Conservation (phyloP, 352 stramenopile genomes). For the Phytophthora nicotianae region DNA sequence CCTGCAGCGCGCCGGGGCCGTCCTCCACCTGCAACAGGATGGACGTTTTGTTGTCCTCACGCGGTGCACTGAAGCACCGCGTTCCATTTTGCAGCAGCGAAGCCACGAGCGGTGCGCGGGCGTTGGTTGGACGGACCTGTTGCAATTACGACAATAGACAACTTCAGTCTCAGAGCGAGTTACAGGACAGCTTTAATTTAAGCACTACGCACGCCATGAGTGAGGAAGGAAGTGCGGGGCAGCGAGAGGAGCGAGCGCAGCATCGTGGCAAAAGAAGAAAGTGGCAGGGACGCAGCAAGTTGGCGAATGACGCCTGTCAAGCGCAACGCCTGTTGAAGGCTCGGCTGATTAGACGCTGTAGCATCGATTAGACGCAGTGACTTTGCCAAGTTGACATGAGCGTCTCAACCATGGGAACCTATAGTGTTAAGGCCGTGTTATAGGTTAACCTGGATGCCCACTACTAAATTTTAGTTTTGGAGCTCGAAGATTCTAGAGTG, state of each 20-base stretch:
- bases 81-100: constrained; percentile 16
- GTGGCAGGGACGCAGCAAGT: background rate
- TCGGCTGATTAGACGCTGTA: background rate
- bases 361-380: constrained; percentile 1
- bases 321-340: constrained; percentile 10
- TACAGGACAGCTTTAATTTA: too few species aligned
- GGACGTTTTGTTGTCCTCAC: constrained; percentile 75
- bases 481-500: background rate
- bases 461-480: background rate
- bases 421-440: background rate
- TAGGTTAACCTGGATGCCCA: background rate
- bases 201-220: constrained; percentile 5
- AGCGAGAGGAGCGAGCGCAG: constrained; percentile 21
- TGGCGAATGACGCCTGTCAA: constrained; percentile 3
- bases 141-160: background rate
- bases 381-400: background rate
- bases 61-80: constrained; percentile 23
- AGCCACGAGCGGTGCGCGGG: constrained; percentile 2
- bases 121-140: constrained; percentile 19
- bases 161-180: constrained; percentile 2
- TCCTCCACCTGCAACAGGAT: constrained; percentile 81
- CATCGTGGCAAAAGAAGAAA: constrained; percentile 12
- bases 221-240: constrained; percentile 23
- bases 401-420: background rate
- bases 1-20: constrained; percentile 88